Conservation (phyloP, 768 basidiomycete genomes). For the Podaxis mareebaensis region DNA sequence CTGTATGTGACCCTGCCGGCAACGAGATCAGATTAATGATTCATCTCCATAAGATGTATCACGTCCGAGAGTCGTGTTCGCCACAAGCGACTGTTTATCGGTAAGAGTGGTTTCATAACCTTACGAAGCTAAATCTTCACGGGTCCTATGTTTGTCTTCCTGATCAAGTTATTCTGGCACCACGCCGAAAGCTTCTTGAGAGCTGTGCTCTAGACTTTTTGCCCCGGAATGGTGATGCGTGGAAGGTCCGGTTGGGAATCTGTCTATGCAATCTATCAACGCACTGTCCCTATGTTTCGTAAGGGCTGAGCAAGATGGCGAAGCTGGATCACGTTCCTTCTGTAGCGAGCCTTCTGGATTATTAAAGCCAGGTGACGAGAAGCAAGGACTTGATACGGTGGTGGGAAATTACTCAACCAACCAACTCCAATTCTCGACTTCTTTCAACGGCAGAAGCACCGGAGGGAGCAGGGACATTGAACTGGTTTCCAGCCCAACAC, state of each 20-base stretch:
- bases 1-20: background rate
- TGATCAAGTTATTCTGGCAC: background rate
- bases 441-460: background rate
- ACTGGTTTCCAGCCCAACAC: constrained; percentile 1
- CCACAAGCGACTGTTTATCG: background rate
- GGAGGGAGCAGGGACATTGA: background rate
- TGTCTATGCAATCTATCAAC: background rate
- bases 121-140: background rate
- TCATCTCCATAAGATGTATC: background rate
- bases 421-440: background rate
- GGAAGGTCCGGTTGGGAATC: background rate
- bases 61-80: background rate
- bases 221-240: background rate
- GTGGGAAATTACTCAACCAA: background rate
- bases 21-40: background rate
- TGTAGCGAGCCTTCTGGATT: background rate
- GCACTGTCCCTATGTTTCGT: background rate
- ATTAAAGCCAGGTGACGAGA: background rate
- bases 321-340: background rate
- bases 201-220: background rate
- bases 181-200: background rate
- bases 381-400: background rate
- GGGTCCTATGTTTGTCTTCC: background rate
- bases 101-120: constrained; percentile 1
- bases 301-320: constrained; percentile 2